A percentile compares a stretch with the other conserved stretches of the same genome.
Evolutionary conservation across 2,329 filamentous ascomycete genomes (phyloP).

Genomic region (Nemania bipapillata): DNA sequence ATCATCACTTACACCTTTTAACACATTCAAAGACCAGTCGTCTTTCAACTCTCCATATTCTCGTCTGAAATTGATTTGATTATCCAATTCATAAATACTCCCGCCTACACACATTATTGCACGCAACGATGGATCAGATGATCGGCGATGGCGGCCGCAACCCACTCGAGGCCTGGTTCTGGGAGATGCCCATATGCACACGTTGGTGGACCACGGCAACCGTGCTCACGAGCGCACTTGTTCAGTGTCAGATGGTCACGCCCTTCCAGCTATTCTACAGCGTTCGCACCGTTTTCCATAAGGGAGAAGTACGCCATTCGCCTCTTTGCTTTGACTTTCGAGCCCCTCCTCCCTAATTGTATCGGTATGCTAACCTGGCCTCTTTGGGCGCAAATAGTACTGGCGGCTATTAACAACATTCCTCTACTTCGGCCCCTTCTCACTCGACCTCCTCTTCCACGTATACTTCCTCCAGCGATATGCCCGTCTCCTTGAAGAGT

Average conservation of each 20-base stretch:
- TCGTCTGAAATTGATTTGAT: slow-evolving; percentile 7
- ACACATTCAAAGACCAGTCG: neutral
- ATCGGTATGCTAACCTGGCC: slow-evolving; percentile 32
- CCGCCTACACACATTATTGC: neutral
- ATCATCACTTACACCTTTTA: slow-evolving; percentile 4
- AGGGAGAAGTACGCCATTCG: slow-evolving; percentile 77
- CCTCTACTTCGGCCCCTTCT: slow-evolving; percentile 95
- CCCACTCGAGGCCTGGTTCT: slow-evolving; percentile 97
- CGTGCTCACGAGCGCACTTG: slow-evolving; percentile 84
- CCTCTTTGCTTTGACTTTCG: neutral
- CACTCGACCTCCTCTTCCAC: slow-evolving; percentile 93
- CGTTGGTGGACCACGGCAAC: slow-evolving; percentile 97
- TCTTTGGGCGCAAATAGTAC: slow-evolving; percentile 68
- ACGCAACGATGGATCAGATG: slow-evolving; percentile 64
- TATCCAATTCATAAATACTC: neutral
- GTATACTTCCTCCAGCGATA: slow-evolving; percentile 99
- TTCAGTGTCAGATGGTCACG: slow-evolving; percentile 91
- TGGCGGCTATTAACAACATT: slow-evolving; percentile 97
- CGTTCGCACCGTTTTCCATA: slow-evolving; percentile 88
- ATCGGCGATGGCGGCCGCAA: slow-evolving; percentile 70
- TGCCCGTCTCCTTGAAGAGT: slow-evolving; percentile 92
- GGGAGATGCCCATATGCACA: slow-evolving; percentile 96
- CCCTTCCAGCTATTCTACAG: slow-evolving; percentile 98
- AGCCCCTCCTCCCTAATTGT: neutral
- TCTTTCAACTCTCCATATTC: slow-evolving; percentile 3